Evolutionary conservation across 2,329 filamentous ascomycete species (phyloP), one percentile per base, ranked within the genome.

Genomic region (Colletotrichum tropicale): DNA sequence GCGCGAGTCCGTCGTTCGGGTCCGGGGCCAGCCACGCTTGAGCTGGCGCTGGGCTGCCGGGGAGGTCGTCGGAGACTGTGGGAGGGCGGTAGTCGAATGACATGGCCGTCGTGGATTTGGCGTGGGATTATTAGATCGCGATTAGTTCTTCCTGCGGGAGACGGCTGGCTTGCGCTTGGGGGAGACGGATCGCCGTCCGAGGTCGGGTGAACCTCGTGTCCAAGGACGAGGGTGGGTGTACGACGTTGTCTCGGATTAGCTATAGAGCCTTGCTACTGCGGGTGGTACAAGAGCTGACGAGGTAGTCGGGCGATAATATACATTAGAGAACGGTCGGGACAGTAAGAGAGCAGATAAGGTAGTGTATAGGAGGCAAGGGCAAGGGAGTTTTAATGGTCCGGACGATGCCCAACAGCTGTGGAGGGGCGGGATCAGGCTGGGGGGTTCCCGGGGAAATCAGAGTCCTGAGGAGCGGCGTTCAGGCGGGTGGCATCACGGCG

Each of bases 221-320:
- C n/a, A n/a, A 30, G 61, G 15, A 28, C 15, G 60, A 66, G 32
- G 21, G 30, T 71, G 32, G 48, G 30, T 66, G 30, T 61, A 16
- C 52, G 67, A 75, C 34, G 58, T 36, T 75, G 73, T 75, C 73
- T 75, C 26, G 43, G 38, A 64, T 56, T 26, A 48, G 69, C 56
- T 38, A 30, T 52, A 67, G 73, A 16, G 69, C 43, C 43, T 52
- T 21, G 43, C 32, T 66, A 52, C 48, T 18, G 60, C 60, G 26
- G 60, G 26, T 65, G 67, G 48, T 18, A 75, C 69, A 68, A 56
- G 55, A 75, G 34, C n/a, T 52, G 43, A 52, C n/a, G n/a, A 52
- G 15, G 24, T 34, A 28, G 1, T 6, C 8, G 24, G 18, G 43
- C 62, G 48, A 68, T 36, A 18, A 28, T 34, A 72, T 26, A 67